These are phyloP conservation scores for Colletotrichum shisoi DNA, from an alignment of 2,329 filamentous ascomycete species.

Conservation along the genomic window DNA sequence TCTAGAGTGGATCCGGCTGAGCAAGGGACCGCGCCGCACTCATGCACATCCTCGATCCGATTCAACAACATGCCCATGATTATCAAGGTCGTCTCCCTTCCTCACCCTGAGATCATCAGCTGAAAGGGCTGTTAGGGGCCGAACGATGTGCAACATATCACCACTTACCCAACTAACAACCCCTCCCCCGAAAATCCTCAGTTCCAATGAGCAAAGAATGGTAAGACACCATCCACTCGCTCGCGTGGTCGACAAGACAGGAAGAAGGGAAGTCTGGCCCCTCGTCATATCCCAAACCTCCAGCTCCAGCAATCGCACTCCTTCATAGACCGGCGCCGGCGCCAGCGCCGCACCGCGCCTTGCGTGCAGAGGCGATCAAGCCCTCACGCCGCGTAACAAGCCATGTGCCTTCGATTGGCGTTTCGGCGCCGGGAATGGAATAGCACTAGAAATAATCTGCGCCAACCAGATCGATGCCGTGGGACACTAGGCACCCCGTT, in stretches of 20 bases:
- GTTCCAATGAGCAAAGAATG: background rate
- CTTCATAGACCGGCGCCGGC: background rate
- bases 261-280: background rate
- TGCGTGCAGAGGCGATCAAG: background rate
- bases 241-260: background rate
- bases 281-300: background rate
- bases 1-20: background rate
- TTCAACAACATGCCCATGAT: background rate
- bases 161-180: background rate
- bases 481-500: background rate
- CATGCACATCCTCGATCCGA: background rate
- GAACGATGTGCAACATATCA: background rate
- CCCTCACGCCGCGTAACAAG: background rate
- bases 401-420: background rate
- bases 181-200: no score
- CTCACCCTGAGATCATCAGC: background rate
- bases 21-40: background rate
- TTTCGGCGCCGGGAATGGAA: slow-evolving; percentile 16
- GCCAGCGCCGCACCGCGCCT: background rate
- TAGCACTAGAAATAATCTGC: slow-evolving; percentile 27
- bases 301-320: background rate
- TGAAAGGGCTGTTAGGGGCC: background rate
- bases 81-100: background rate
- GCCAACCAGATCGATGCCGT: background rate
- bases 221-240: background rate